phyloP scores from a whole-genome alignment of 305 asterid species.

The Fraxinus paxiana region DNA sequence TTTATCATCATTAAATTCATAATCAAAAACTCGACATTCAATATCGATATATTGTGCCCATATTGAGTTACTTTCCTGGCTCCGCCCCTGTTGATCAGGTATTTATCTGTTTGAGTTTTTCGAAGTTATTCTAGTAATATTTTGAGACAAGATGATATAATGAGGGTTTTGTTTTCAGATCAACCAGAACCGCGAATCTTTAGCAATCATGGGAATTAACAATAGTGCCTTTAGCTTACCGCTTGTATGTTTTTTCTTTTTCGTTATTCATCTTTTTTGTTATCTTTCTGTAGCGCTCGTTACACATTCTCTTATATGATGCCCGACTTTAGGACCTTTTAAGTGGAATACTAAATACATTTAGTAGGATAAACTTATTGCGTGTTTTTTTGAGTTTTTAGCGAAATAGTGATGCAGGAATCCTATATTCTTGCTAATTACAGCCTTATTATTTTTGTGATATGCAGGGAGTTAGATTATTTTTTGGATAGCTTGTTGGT shows the following conservation, averaged over 20 bases:
- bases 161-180: slow-evolving; percentile 54
- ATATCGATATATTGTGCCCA: no score
- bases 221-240: slow-evolving; percentile 98
- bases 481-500: no score
- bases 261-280: no score
- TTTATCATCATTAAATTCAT: no score
- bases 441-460: no score
- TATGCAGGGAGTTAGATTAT: no score
- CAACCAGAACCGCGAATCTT: slow-evolving; percentile 90
- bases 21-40: no score
- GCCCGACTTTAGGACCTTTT: not conserved
- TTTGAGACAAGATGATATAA: slow-evolving; percentile 7
- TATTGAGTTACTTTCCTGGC: no score
- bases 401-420: not conserved
- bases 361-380: not conserved
- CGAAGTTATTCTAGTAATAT: slow-evolving; percentile 12
- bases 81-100: slow-evolving; percentile 93
- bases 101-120: slow-evolving; percentile 20
- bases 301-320: not conserved
- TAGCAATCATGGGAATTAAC: slow-evolving; percentile 92
- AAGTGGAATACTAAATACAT: not conserved
- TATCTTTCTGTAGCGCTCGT: not conserved
- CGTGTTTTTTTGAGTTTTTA: not conserved
- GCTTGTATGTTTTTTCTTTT: slow-evolving; percentile 62
- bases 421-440: not conserved